Percentiles rank a stretch among this genome's conserved stretches.
Evolutionary conservation across 176 grass and related monocot species (phyloP).

Genomic region (Otatea glauca): DNA sequence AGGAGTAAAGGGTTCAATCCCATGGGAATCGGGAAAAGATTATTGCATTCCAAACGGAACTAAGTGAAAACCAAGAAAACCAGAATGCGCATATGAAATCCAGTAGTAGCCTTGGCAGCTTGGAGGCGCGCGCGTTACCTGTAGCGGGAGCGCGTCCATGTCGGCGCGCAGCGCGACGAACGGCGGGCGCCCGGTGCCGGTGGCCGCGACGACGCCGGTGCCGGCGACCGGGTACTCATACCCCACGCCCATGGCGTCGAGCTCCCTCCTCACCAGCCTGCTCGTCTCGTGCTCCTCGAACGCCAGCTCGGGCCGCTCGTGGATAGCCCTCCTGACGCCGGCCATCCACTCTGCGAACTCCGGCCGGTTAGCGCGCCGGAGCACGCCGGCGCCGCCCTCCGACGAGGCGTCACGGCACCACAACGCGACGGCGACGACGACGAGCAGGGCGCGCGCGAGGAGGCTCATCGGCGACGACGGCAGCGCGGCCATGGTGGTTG

Average conservation of each 20-base stretch:
- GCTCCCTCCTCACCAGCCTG: slow-evolving; percentile 54
- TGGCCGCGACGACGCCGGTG: slow-evolving; percentile 64
- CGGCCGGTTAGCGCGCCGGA: slow-evolving; percentile 36
- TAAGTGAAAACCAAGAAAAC: not conserved
- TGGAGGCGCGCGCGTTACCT: slow-evolving; percentile 44
- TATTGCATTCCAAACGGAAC: not conserved
- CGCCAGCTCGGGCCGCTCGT: slow-evolving; percentile 69
- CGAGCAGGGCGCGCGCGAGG: not conserved
- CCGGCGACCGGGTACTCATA: slow-evolving; percentile 58
- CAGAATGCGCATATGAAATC: not conserved
- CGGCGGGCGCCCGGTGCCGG: slow-evolving; percentile 53
- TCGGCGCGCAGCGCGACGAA: slow-evolving; percentile 78
- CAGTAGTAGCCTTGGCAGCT: not conserved
- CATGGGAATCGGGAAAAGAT: not conserved
- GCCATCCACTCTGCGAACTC: slow-evolving; percentile 69
- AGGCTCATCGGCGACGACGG: not conserved
- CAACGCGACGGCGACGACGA: not conserved
- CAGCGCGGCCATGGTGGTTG: not conserved
- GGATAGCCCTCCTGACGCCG: slow-evolving; percentile 61
- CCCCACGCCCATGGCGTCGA: slow-evolving; percentile 57
- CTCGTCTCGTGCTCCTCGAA: slow-evolving; percentile 77
- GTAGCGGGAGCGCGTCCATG: slow-evolving; percentile 78
- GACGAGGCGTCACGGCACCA: not conserved
- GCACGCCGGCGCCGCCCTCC: not conserved
- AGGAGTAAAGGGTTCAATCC: too few relatives aligned